These are phyloP conservation scores for Chalciporus sp. DNA, from an alignment of 1,284 basidiomycete genomes.

Conservation along the genomic window DNA sequence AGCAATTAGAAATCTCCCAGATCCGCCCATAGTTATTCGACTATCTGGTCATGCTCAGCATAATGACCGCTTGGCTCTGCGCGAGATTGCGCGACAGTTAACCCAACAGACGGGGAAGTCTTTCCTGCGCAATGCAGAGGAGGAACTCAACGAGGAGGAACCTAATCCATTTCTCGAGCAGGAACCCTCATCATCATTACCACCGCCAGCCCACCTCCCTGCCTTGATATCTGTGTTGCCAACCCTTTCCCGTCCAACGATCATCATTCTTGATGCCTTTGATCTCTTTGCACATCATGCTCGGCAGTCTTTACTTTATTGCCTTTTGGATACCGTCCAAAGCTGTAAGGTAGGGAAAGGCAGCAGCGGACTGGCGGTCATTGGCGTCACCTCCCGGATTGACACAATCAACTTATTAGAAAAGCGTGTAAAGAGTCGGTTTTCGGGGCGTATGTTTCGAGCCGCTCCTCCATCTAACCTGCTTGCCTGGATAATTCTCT, in stretches of 20 bases:
- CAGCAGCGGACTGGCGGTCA: slow-evolving; percentile 74
- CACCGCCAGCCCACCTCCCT: slow-evolving; percentile 79
- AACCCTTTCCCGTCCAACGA: slow-evolving; percentile 73
- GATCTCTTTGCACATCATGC: slow-evolving; percentile 90
- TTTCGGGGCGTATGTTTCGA: slow-evolving; percentile 87
- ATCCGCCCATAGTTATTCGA: slow-evolving; percentile 71
- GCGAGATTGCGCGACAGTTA: slow-evolving; percentile 88
- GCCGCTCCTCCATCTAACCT: slow-evolving; percentile 61
- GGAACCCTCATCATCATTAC: slow-evolving; percentile 40
- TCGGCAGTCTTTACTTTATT: slow-evolving; percentile 87
- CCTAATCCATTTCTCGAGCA: slow-evolving; percentile 44
- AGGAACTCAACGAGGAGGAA: slow-evolving; percentile 34
- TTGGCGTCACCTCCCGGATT: slow-evolving; percentile 82
- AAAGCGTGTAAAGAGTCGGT: slow-evolving; percentile 94
- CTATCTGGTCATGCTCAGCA: slow-evolving; percentile 86
- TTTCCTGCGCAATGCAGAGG: slow-evolving; percentile 48
- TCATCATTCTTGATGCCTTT: slow-evolving; percentile 87
- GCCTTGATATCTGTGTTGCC: slow-evolving; percentile 79
- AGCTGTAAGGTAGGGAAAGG: slow-evolving; percentile 58
- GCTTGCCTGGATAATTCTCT: slow-evolving; percentile 53
- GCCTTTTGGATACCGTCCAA: slow-evolving; percentile 82
- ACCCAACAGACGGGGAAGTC: slow-evolving; percentile 65
- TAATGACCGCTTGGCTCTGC: slow-evolving; percentile 86
- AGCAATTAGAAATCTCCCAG: slow-evolving; percentile 48
- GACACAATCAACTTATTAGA: slow-evolving; percentile 90